Percentiles rank a stretch among this genome's conserved stretches.
phyloP scores from a whole-genome alignment of 345 rosid species.

The Citrus glauca region DNA sequence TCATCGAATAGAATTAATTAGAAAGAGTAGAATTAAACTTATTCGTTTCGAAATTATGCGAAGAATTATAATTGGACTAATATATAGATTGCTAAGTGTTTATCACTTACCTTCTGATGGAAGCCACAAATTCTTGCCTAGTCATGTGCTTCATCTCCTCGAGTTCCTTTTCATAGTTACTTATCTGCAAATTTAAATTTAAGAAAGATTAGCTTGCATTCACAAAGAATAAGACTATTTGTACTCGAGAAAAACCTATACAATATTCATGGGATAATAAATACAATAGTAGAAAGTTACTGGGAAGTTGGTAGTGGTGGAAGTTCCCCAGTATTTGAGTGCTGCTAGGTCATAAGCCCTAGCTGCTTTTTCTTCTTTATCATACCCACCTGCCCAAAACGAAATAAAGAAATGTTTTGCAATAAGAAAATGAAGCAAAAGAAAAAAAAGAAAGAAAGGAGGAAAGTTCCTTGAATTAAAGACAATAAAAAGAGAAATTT shows the following conservation, averaged over 20 bases:
- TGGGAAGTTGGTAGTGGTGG: slow-evolving; percentile 94
- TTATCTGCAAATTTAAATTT: slow-evolving; percentile 55
- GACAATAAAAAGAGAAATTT: neutral
- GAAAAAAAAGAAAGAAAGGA: neutral
- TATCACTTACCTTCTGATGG: slow-evolving; percentile 75
- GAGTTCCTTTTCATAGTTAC: slow-evolving; percentile 91
- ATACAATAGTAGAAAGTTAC: slow-evolving; percentile 27
- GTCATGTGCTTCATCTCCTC: slow-evolving; percentile 99
- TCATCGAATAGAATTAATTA: neutral
- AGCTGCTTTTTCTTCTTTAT: slow-evolving; percentile 99
- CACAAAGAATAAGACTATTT: neutral
- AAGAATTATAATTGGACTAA: neutral
- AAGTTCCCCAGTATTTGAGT: slow-evolving; percentile 95
- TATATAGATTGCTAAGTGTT: neutral
- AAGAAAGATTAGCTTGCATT: neutral
- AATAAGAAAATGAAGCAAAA: neutral
- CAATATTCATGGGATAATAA: too few relatives aligned
- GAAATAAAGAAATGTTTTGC: neutral
- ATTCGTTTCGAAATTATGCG: too few relatives aligned
- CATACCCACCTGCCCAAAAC: slow-evolving; percentile 80
- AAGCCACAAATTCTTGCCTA: slow-evolving; percentile 94
- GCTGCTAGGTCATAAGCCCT: slow-evolving; percentile 96
- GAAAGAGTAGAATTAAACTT: neutral
- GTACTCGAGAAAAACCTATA: neutral
- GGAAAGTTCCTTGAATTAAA: neutral